Percentiles rank a stretch among this genome's conserved stretches.
These are phyloP conservation scores for Tuber microsphaerosporum DNA, from an alignment of 495 filamentous ascomycete genomes.

Conservation along the genomic window DNA sequence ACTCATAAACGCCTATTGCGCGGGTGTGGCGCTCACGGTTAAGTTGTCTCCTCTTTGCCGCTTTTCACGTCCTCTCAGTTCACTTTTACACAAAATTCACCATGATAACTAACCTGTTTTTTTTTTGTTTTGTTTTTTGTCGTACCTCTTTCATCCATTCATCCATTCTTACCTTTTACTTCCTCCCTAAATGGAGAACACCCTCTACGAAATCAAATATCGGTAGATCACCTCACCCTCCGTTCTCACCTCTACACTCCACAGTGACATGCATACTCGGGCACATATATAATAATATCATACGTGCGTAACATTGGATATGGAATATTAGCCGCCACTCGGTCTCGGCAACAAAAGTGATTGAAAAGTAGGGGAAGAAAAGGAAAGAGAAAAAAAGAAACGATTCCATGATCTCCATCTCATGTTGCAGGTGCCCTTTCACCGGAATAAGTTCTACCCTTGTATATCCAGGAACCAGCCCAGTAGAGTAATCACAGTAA, in stretches of 20 bases:
- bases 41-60: not conserved
- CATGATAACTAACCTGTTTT: not conserved
- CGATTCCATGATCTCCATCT: not conserved
- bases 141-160: not conserved
- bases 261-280: not conserved
- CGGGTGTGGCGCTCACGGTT: not conserved
- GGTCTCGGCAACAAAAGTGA: not conserved
- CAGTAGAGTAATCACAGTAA: slow-evolving; percentile 2
- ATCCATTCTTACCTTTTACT: not conserved
- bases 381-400: not conserved
- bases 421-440: not conserved
- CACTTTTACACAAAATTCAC: not conserved
- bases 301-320: not conserved
- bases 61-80: slow-evolving; percentile 2
- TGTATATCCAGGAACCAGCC: not conserved
- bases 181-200: not conserved
- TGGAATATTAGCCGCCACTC: not conserved
- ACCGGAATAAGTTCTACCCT: not conserved
- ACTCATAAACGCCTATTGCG: not conserved
- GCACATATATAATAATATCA: not conserved
- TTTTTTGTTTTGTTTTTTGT: not conserved
- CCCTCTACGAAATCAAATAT: not conserved
- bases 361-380: not conserved
- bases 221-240: not conserved
- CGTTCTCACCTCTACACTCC: not conserved